These are phyloP conservation scores for Agaricus blazei DNA, from an alignment of 768 basidiomycete species.

Conservation along the genomic window DNA sequence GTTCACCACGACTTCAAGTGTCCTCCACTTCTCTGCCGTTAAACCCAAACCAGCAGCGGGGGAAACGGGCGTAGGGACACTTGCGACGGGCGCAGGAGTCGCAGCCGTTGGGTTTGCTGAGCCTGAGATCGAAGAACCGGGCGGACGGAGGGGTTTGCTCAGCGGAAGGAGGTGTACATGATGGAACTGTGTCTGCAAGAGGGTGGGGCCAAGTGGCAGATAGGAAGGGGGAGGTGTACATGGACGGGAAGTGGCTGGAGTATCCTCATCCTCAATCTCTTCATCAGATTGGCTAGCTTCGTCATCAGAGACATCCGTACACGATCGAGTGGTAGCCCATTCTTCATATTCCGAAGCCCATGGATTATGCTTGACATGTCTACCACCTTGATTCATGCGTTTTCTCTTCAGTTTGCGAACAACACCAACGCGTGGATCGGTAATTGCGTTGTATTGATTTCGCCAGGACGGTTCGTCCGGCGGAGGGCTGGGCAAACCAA, in stretches of 20 bases:
- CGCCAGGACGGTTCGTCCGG: constrained; percentile 53
- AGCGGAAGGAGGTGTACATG: constrained; percentile 59
- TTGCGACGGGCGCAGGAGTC: constrained; percentile 26
- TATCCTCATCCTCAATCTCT: constrained; percentile 62
- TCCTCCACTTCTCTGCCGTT: constrained; percentile 59
- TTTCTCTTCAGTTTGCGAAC: constrained; percentile 70
- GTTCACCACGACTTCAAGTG: constrained; percentile 61
- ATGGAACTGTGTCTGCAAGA: constrained; percentile 65
- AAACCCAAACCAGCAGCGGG: constrained; percentile 68
- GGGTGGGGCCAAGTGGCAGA: constrained; percentile 62
- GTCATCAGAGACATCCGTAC: constrained; percentile 30
- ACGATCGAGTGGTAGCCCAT: constrained; percentile 33
- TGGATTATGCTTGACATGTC: constrained; percentile 26
- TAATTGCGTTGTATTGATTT: constrained; percentile 49
- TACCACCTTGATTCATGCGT: constrained; percentile 29
- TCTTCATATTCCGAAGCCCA: constrained; percentile 46
- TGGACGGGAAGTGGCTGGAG: constrained; percentile 42
- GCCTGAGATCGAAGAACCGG: constrained; percentile 38
- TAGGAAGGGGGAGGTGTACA: constrained; percentile 69
- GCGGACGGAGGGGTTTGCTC: constrained; percentile 55
- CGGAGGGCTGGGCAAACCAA: constrained; percentile 60
- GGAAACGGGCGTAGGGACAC: constrained; percentile 80
- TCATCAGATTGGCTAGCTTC: constrained; percentile 27
- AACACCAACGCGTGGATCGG: constrained; percentile 69
- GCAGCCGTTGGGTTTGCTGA: constrained; percentile 35